Conservation (phyloP, 768 basidiomycete genomes). For the Arthromyces matolae region DNA sequence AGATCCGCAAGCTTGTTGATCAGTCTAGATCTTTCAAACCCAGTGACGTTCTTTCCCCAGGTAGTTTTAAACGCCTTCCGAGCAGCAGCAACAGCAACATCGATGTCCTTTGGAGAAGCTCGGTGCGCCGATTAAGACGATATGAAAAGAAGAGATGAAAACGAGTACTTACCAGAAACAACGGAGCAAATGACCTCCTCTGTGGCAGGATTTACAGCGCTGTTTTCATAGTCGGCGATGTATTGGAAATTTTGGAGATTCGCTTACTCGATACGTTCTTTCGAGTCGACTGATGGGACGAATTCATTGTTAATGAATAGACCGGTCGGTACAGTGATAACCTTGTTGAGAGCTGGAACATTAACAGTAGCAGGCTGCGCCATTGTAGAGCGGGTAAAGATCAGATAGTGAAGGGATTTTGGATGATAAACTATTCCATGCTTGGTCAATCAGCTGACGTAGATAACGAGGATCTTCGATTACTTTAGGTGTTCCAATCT, state of each 20-base stretch:
- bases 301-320: conserved; percentile 93
- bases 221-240: conserved; percentile 28
- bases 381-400: conserved; percentile 35
- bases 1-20: conserved; percentile 86
- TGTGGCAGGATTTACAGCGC: conserved; percentile 78
- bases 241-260: conserved; percentile 14
- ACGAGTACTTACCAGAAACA: conserved; percentile 44
- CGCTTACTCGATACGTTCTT: conserved; percentile 59
- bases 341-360: conserved; percentile 41
- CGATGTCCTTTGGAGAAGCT: conserved; percentile 76
- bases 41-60: conserved; percentile 89
- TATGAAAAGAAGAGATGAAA: neutral
- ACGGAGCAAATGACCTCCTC: conserved; percentile 71
- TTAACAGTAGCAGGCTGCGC: conserved; percentile 36
- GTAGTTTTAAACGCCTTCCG: conserved; percentile 78
- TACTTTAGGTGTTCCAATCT: too few species aligned
- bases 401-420: too few species aligned
- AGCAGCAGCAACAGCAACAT: conserved; percentile 79
- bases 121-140: conserved; percentile 5
- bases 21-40: conserved; percentile 74
- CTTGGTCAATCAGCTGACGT: conserved; percentile 1
- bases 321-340: conserved; percentile 69
- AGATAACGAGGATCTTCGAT: too few species aligned
- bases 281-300: conserved; percentile 67
- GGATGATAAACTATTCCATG: too few species aligned